These are phyloP conservation scores for Medicago lupulina DNA, from an alignment of 306 rosid species.

Conservation along the genomic window DNA sequence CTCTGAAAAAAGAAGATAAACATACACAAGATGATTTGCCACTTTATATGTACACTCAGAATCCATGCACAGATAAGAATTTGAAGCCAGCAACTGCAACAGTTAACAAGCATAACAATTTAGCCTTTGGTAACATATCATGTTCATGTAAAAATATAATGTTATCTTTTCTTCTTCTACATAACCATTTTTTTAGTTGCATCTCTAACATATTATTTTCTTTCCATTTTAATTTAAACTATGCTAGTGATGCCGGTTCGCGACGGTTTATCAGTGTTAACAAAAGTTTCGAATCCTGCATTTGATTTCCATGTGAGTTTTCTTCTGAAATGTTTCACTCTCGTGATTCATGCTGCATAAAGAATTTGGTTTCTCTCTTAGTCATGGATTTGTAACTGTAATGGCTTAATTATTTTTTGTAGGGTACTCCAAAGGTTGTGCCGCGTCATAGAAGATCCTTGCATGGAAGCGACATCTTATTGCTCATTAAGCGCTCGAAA, in stretches of 20 bases:
- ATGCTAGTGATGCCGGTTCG: slow-evolving; percentile 55
- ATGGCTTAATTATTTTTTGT: slow-evolving; percentile 43
- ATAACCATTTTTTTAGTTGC: not conserved
- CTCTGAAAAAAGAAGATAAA: slow-evolving; percentile 42
- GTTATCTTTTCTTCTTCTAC: not conserved
- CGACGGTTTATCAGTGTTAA: slow-evolving; percentile 60
- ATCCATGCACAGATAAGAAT: slow-evolving; percentile 47
- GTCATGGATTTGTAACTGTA: slow-evolving; percentile 6
- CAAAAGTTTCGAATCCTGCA: slow-evolving; percentile 64
- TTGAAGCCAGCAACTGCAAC: slow-evolving; percentile 37
- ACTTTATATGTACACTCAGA: slow-evolving; percentile 48
- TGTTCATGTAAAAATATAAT: slow-evolving; percentile 28
- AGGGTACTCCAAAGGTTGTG: slow-evolving; percentile 57
- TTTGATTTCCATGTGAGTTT: slow-evolving; percentile 78
- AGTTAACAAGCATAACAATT: slow-evolving; percentile 34
- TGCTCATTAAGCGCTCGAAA: slow-evolving; percentile 63
- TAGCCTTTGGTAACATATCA: slow-evolving; percentile 52
- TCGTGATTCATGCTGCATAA: slow-evolving; percentile 24
- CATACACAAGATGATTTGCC: slow-evolving; percentile 58
- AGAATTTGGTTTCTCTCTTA: slow-evolving; percentile 15
- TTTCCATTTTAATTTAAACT: slow-evolving; percentile 25
- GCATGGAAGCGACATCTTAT: slow-evolving; percentile 63
- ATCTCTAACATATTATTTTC: slow-evolving; percentile 32
- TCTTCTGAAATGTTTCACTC: not conserved
- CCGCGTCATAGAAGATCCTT: slow-evolving; percentile 65